These are phyloP conservation scores for Arachis monticola DNA, from an alignment of 331 rosid species.

Conservation along the genomic window DNA sequence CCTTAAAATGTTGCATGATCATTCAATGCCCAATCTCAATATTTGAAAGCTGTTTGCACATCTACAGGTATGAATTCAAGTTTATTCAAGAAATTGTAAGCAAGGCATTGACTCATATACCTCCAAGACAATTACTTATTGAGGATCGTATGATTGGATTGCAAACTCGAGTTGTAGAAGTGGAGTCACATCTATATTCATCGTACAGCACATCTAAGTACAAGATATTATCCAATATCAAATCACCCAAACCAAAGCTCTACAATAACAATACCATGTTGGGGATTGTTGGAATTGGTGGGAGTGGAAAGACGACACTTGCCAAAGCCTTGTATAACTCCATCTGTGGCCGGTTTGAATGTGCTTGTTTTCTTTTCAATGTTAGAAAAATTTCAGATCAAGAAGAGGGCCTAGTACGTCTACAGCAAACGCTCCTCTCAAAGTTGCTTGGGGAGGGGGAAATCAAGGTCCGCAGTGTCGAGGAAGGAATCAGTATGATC, in stretches of 20 bases:
- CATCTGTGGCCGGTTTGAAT: background rate
- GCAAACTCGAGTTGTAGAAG: background rate
- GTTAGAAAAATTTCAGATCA: background rate
- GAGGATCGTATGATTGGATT: background rate
- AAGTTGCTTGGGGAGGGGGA: background rate
- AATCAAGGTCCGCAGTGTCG: background rate
- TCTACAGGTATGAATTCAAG: background rate
- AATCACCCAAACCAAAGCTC: too few relatives aligned
- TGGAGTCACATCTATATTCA: background rate
- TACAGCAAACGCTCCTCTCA: conserved; percentile 18
- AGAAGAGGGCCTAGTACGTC: background rate
- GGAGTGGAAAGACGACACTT: conserved; percentile 33
- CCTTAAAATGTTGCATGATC: too few relatives aligned
- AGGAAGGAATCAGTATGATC: background rate
- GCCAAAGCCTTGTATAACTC: background rate
- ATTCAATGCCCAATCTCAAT: too few relatives aligned
- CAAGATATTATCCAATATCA: too few relatives aligned
- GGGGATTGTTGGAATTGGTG: conserved; percentile 21
- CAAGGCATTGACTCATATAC: background rate
- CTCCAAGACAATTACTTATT: background rate
- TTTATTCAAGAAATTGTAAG: background rate
- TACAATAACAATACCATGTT: background rate
- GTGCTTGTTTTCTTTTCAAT: conserved; percentile 8
- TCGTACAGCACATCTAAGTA: too few relatives aligned
- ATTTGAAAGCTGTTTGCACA: background rate